Percentiles rank a stretch among this genome's conserved stretches.
Evolutionary conservation across 1,284 basidiomycete genomes (phyloP).

Genomic region (Malassezia caprae): DNA sequence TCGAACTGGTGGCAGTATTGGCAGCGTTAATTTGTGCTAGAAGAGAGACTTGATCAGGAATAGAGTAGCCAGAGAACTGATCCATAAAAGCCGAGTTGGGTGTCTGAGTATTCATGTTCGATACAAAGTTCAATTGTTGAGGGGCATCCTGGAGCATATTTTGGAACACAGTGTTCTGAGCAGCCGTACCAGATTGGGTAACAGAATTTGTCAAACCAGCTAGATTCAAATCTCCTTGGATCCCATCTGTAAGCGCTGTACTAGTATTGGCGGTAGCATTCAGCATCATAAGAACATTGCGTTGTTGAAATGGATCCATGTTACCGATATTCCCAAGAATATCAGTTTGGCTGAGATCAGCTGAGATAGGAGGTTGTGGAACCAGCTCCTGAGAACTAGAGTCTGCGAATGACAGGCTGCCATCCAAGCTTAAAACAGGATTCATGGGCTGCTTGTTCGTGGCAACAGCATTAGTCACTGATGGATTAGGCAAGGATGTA

Average conservation of each 20-base stretch:
- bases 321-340: neutral
- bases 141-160: neutral
- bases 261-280: neutral
- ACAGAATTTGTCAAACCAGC: neutral
- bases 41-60: neutral
- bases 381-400: neutral
- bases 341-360: neutral
- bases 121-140: neutral
- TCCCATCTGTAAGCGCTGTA: neutral
- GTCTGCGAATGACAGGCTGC: neutral
- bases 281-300: neutral
- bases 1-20: neutral
- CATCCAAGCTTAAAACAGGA: neutral
- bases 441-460: neutral
- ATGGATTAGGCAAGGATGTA: neutral
- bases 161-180: neutral
- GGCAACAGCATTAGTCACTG: neutral
- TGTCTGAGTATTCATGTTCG: neutral
- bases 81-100: neutral
- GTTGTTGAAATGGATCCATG: neutral
- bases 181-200: neutral
- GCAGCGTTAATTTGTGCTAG: neutral
- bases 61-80: neutral
- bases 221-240: neutral
- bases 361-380: neutral